Conservation (phyloP, 768 basidiomycete genomes). For the Pleurotus tuber-regium region DNA sequence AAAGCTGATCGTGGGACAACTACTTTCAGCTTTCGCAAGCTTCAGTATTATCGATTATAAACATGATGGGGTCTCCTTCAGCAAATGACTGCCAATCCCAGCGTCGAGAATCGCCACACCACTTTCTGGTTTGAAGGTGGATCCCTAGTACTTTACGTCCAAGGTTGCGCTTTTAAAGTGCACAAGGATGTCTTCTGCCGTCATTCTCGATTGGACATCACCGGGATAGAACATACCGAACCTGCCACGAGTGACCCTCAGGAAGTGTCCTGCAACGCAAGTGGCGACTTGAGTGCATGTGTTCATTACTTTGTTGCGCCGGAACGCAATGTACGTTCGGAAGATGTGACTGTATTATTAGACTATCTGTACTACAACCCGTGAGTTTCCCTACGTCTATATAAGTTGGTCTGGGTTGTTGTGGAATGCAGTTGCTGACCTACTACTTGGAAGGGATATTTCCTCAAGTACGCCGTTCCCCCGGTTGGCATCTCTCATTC, state of each 20-base stretch:
- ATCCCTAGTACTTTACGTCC: slow-evolving; percentile 47
- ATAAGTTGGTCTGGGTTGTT: no score
- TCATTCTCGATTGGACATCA: slow-evolving; percentile 37
- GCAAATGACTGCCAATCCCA: no score
- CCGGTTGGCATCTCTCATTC: slow-evolving; percentile 52
- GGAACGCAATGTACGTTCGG: slow-evolving; percentile 32
- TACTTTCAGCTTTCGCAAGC: no score
- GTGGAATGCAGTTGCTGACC: no score
- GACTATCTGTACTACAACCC: slow-evolving; percentile 64
- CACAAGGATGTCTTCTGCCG: slow-evolving; percentile 51
- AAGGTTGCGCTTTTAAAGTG: slow-evolving; percentile 50
- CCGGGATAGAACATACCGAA: slow-evolving; percentile 5
- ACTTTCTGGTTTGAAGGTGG: slow-evolving; percentile 70
- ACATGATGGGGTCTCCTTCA: no score
- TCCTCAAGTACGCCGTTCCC: slow-evolving; percentile 39
- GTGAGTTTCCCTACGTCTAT: slow-evolving; percentile 40
- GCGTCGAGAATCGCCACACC: slow-evolving; percentile 37
- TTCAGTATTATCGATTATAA: no score
- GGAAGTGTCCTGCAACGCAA: neutral
- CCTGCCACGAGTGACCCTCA: neutral
- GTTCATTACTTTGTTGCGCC: slow-evolving; percentile 27
- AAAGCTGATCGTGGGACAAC: no score
- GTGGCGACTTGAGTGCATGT: neutral
- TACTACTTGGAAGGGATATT: no score
- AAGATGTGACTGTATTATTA: slow-evolving; percentile 57